phyloP scores from a whole-genome alignment of 2,329 filamentous ascomycete genomes.

The Hypoxylon rubiginosum region DNA sequence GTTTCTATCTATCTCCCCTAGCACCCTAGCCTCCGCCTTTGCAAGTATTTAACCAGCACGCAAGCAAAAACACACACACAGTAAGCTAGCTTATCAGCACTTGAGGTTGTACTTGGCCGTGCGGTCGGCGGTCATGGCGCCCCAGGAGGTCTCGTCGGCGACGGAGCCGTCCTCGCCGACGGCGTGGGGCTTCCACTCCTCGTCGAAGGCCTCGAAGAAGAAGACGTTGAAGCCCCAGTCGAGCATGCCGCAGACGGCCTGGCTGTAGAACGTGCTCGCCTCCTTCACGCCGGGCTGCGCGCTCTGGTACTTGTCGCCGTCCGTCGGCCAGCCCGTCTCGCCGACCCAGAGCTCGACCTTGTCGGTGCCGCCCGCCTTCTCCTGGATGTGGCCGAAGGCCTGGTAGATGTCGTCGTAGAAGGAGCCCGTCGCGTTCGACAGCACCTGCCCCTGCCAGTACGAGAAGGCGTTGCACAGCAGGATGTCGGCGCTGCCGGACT shows the following conservation, averaged over 20 bases:
- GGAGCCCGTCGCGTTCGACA: constrained; percentile 67
- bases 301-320: constrained; percentile 71
- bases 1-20: not conserved
- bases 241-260: constrained; percentile 73
- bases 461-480: constrained; percentile 77
- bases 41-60: too few species aligned
- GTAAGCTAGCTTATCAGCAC: constrained; percentile 42
- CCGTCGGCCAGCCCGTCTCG: constrained; percentile 76
- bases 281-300: constrained; percentile 72
- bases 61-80: constrained; percentile 15
- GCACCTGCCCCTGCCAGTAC: constrained; percentile 77
- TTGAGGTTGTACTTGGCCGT: constrained; percentile 64
- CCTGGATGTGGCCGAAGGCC: constrained; percentile 73
- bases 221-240: constrained; percentile 77
- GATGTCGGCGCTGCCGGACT: constrained; percentile 66
- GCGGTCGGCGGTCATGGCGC: constrained; percentile 73
- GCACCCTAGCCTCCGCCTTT: not conserved
- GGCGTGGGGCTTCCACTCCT: constrained; percentile 76
- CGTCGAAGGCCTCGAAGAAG: constrained; percentile 81
- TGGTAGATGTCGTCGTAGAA: constrained; percentile 78
- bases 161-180: constrained; percentile 72
- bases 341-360: constrained; percentile 76
- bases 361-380: constrained; percentile 62
- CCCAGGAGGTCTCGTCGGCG: constrained; percentile 77
- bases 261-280: constrained; percentile 71